Base-by-base conservation (phyloP, 2,329 filamentous ascomycete species). In the Cadophora gregata region DNA sequence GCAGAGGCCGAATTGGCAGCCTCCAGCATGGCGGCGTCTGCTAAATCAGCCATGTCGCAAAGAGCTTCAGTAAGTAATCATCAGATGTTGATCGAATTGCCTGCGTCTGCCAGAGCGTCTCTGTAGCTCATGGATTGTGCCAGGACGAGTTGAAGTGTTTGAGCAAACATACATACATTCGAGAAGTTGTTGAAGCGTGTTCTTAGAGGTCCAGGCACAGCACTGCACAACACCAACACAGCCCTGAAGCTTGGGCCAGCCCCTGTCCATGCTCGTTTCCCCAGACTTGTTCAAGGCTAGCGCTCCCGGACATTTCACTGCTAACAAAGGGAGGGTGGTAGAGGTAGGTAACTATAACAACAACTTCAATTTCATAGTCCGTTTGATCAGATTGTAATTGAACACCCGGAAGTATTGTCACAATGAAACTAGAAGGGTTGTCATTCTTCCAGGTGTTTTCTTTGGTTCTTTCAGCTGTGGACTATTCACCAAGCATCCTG, bases 21-120 rank as follows among this genome's bases (percentile, higher is more conserved):
- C 56, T 71, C 72, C 31, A 59, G 70, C 21, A 74, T 59, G 31
- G 71, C 68, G 45, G 73, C 74, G 67, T 69, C 69, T 69, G 70
- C 71, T 59, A 74, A 69, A 60, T 74, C 73, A 64, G 75, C 71
- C 76, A 77, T 76, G 72, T 38, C 53, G 19, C 14, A 7, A 62
- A 60, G n/a, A 59, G 38, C 59, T 38, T 71, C 42, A 71, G 36
- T 58, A 47, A 27, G 56, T 62, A 48, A 62, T 61, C 71, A 72
- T 72, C 59, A 67, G 65, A 59, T 64, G 31, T 53, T 24, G 14
- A 24, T 31, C 25, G 63, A 31, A 10, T 3, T 47, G 16, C 33
- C 33, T 47, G 45, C 7, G 25, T 63, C 48, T 63, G 48, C 31
- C 14, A 29, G 55, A 24, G 25, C 45, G 56, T 27, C 36, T 58